phyloP scores from a whole-genome alignment of 2,329 filamentous ascomycete genomes.

The Botryotinia narcissicola region DNA sequence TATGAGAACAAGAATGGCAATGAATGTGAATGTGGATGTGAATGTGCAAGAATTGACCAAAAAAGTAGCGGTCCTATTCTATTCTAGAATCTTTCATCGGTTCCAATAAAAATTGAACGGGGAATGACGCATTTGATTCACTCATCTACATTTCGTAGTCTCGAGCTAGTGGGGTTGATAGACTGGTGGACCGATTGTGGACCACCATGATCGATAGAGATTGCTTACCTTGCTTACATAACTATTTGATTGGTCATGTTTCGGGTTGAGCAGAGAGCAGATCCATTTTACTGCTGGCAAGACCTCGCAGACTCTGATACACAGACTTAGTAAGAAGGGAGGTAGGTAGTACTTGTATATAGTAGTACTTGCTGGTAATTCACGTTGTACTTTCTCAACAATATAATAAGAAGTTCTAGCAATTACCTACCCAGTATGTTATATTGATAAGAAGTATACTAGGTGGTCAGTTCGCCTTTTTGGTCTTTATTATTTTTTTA shows the following conservation, averaged over 20 bases:
- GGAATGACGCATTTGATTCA: neutral
- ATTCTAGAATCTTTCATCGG: neutral
- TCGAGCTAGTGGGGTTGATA: neutral
- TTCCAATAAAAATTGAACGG: neutral
- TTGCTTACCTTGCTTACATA: neutral
- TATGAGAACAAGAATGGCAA: neutral
- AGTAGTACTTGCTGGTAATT: neutral
- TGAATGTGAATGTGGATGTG: neutral
- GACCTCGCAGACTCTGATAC: neutral
- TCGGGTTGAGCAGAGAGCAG: neutral
- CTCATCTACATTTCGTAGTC: neutral
- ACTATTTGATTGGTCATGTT: neutral
- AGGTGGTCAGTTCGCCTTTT: neutral
- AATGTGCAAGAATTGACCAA: neutral
- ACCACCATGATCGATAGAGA: neutral
- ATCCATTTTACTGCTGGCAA: neutral
- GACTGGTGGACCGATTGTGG: neutral
- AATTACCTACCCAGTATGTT: neutral
- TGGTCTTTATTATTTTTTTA: neutral
- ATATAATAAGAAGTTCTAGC: neutral
- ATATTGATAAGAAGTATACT: neutral
- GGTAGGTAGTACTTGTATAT: no score
- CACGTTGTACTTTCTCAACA: neutral
- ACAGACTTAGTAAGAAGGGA: neutral
- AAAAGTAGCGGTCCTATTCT: neutral